A percentile compares a stretch with the other conserved stretches of the same genome.
These are phyloP conservation scores for Aureobasidium sp. DNA, from an alignment of 2,329 filamentous ascomycete species.

Conservation along the genomic window DNA sequence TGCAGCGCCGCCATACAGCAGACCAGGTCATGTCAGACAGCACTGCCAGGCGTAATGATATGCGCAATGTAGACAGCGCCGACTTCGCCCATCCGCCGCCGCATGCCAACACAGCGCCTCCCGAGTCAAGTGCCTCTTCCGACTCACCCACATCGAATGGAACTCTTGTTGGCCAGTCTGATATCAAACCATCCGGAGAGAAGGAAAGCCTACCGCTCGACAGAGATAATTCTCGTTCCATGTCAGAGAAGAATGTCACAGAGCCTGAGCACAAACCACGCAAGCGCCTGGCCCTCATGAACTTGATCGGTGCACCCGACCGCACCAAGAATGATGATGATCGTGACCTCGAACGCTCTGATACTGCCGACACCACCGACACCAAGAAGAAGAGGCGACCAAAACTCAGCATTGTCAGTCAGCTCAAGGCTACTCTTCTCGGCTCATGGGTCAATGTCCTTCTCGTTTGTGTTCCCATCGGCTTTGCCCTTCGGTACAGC, in stretches of 20 bases:
- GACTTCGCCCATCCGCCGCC: slow-evolving; percentile 16
- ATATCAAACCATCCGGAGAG: background rate
- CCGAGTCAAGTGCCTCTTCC: background rate
- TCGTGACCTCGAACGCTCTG: slow-evolving; percentile 18
- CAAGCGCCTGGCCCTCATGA: slow-evolving; percentile 2
- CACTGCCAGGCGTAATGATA: slow-evolving; percentile 3
- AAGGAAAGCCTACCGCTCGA: background rate
- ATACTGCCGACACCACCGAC: slow-evolving; percentile 21
- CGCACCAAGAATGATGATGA: background rate
- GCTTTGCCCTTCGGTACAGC: slow-evolving; percentile 64
- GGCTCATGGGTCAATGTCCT: slow-evolving; percentile 83
- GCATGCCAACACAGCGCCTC: slow-evolving; percentile 16
- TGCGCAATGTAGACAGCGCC: slow-evolving; percentile 7
- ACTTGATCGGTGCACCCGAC: background rate
- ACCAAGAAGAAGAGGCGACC: slow-evolving; percentile 22
- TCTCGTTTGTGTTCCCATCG: slow-evolving; percentile 68
- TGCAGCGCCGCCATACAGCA: slow-evolving; percentile 12
- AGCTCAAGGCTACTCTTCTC: slow-evolving; percentile 67
- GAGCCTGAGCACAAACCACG: slow-evolving; percentile 6
- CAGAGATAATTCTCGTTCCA: slow-evolving; percentile 4
- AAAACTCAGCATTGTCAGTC: slow-evolving; percentile 31
- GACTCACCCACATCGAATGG: slow-evolving; percentile 7
- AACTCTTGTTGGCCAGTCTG: background rate
- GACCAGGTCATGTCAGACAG: slow-evolving; percentile 14
- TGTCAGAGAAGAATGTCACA: background rate